A percentile compares a stretch with the other conserved stretches of the same genome.
These are phyloP conservation scores for Amoebophrya sp. DNA, from an alignment of 169 alveolate genomes.

Conservation along the genomic window DNA sequence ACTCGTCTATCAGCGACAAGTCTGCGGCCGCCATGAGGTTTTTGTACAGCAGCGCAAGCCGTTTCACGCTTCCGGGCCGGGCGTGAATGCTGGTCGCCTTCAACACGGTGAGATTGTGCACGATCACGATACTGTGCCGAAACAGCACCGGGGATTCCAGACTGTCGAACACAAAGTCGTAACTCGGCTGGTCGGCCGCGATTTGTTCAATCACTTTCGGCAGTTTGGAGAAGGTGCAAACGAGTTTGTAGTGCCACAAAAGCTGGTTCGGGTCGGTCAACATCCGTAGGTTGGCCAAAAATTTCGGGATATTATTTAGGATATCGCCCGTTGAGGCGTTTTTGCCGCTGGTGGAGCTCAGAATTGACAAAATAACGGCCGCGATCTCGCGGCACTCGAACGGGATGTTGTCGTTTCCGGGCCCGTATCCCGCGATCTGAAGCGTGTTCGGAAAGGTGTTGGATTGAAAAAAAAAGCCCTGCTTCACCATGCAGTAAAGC, in stretches of 20 bases:
- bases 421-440: background rate
- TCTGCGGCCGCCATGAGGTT: background rate
- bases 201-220: constrained; percentile 7
- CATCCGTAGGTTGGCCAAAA: background rate
- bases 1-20: no score
- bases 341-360: background rate
- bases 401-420: background rate
- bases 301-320: background rate
- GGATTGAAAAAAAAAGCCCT: background rate
- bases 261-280: constrained; percentile 21
- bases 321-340: background rate
- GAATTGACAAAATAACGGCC: background rate
- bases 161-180: background rate
- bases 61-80: background rate
- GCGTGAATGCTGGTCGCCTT: background rate
- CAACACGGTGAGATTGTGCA: constrained; percentile 9
- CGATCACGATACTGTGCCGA: constrained; percentile 9
- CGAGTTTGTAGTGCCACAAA: constrained; percentile 8
- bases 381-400: constrained; percentile 23
- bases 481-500: constrained; percentile 24
- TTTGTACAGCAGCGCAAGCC: background rate
- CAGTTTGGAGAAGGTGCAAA: background rate
- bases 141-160: background rate
- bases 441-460: background rate
- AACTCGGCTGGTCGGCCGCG: background rate